Percentiles rank a stretch among this genome's conserved stretches.
Evolutionary conservation across 352 stramenopile species (phyloP).

Genomic region (Pythium graminicola): DNA sequence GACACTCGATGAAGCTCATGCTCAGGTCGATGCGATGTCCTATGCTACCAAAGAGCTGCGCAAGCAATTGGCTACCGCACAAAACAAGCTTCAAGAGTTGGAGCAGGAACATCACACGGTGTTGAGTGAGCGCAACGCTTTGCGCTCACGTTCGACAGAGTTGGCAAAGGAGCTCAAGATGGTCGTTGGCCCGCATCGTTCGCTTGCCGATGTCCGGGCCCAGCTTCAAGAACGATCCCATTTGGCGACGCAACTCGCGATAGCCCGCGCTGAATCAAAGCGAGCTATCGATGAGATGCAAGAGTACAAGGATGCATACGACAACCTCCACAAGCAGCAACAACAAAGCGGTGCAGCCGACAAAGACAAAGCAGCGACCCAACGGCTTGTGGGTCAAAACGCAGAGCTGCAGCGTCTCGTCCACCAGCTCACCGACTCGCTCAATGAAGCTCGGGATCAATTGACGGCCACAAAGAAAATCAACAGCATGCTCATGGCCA

Average conservation of each 20-base stretch:
- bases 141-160: constrained; percentile 42
- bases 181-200: constrained; percentile 40
- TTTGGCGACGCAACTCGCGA: constrained; percentile 44
- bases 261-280: constrained; percentile 50
- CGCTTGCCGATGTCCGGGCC: constrained; percentile 42
- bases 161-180: constrained; percentile 55
- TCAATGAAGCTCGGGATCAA: constrained; percentile 67
- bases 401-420: constrained; percentile 60
- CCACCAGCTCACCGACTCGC: constrained; percentile 63
- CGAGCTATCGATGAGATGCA: constrained; percentile 44
- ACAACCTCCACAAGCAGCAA: constrained; percentile 38
- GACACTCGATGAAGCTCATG: constrained; percentile 23
- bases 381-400: constrained; percentile 59
- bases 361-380: constrained; percentile 53
- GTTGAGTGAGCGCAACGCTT: constrained; percentile 52
- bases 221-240: constrained; percentile 55
- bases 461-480: constrained; percentile 65
- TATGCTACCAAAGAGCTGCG: constrained; percentile 36
- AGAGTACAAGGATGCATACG: constrained; percentile 53
- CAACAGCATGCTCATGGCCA: constrained; percentile 61
- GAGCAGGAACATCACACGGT: constrained; percentile 19
- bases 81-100: constrained; percentile 29
- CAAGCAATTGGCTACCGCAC: constrained; percentile 28
- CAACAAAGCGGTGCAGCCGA: constrained; percentile 35
- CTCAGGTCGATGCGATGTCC: constrained; percentile 9